Base-by-base conservation (phyloP, 768 basidiomycete species). In the Ephemerocybe angulata region DNA sequence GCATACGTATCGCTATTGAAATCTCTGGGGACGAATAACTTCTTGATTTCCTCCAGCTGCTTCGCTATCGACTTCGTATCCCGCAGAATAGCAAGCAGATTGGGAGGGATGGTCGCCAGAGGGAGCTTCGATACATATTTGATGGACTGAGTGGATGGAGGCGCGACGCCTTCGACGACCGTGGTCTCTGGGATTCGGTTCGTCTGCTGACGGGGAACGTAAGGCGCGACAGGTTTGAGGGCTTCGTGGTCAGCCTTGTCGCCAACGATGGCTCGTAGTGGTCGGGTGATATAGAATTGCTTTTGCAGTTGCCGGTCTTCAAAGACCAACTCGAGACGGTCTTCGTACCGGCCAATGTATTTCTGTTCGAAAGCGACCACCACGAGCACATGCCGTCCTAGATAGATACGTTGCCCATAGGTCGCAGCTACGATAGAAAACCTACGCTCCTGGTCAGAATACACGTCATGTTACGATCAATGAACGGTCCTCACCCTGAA, bases 291-390 rank as follows among this genome's bases (percentile, higher is more conserved):
- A 11, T 77, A 58, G 60, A 85, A 85, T 0, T 59, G 66, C 37
- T 76, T 75, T 7, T 65, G 61, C 7, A 78, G 67, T 24, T 69
- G 69, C 0, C 63, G 60, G 56, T 84, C 80, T 57, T 80, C 66
- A 60, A 87, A 81, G 0, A 74, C 49, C 19, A 87, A 56, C 57
- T 86, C 83, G 3, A 81, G 55, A 0, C 81, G 75, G 43, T 82
- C 82, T 47, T 82, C 74, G 55, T 74, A 82, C 2, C 79, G 70
- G 8, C 85, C 84, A 29, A 70, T 66, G 49, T 72, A 61, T 0
- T 33, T 29, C 43, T 77, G 71, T 4, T 56, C 63, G 29, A 81
- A 70, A 0, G 54, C 64, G 21, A 81, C 52, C 0, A 48, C 51
- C 22, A 82, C 57, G 2, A 54, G 52, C 28, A 73, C 46, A 3